Evolutionary conservation across 208 protist species (phyloP).

Genomic region (Leishmania lainsoni): DNA sequence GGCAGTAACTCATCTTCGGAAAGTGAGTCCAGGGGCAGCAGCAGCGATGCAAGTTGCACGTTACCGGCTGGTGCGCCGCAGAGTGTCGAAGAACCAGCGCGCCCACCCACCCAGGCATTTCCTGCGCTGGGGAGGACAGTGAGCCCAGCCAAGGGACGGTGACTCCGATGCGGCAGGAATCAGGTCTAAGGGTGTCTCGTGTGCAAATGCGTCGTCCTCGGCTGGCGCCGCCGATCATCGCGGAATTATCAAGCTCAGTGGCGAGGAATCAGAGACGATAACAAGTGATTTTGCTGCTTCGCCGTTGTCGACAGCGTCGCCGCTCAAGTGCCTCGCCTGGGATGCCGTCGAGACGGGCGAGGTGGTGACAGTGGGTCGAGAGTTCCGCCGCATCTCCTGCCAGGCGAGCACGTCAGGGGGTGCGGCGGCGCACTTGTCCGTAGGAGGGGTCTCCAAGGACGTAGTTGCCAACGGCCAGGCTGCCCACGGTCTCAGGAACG

Average conservation of each 20-base stretch:
- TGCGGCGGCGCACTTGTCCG: not conserved
- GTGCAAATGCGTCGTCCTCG: not conserved
- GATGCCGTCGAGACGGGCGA: not conserved
- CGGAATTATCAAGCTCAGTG: constrained; percentile 5
- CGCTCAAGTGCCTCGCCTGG: not conserved
- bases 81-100: constrained; percentile 5
- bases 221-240: not conserved
- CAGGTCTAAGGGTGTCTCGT: constrained; percentile 21
- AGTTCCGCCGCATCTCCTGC: constrained; percentile 3
- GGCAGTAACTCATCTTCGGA: constrained; percentile 25
- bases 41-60: not conserved
- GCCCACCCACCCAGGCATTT: not conserved
- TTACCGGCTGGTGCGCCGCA: constrained; percentile 13
- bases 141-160: not conserved
- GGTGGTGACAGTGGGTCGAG: constrained; percentile 15
- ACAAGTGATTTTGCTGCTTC: not conserved
- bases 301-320: not conserved
- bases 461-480: constrained; percentile 20
- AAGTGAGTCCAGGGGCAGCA: not conserved
- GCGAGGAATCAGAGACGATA: not conserved
- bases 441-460: not conserved
- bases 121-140: not conserved
- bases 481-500: constrained; percentile 34
- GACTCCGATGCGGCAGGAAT: constrained; percentile 31
- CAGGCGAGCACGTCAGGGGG: constrained; percentile 3